Percentiles rank a stretch among this genome's conserved stretches.
Evolutionary conservation across 257 asterid genomes (phyloP).

Genomic region (Fraxinus cuspidata): DNA sequence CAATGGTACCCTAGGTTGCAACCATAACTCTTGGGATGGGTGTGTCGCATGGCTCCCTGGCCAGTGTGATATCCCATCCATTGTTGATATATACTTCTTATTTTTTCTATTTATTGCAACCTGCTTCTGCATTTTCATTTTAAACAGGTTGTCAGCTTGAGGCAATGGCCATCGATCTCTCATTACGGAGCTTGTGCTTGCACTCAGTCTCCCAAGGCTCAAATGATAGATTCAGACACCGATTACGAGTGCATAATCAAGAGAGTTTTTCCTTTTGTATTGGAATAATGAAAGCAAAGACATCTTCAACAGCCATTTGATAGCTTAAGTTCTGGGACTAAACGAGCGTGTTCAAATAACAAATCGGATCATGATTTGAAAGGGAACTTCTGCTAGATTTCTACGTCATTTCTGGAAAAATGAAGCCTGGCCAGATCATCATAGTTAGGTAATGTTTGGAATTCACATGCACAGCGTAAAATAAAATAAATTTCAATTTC

Average conservation of each 20-base stretch:
- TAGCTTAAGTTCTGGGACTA: constrained; percentile 47
- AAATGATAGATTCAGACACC: constrained; percentile 85
- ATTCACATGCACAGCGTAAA: too few relatives aligned
- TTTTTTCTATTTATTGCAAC: background rate
- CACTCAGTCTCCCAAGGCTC: constrained; percentile 85
- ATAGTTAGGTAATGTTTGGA: constrained; percentile 48
- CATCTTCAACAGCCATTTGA: constrained; percentile 56
- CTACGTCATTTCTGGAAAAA: constrained; percentile 46
- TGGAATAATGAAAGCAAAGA: background rate
- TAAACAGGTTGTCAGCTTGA: constrained; percentile 80
- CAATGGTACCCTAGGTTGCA: constrained; percentile 67
- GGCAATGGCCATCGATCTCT: constrained; percentile 89
- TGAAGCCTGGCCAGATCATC: constrained; percentile 46
- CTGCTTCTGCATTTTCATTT: constrained; percentile 4
- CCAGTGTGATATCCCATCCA: constrained; percentile 85
- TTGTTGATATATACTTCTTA: constrained; percentile 48
- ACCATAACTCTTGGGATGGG: constrained; percentile 65
- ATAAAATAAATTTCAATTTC: too few relatives aligned
- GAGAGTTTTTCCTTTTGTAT: constrained; percentile 29
- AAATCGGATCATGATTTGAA: too few relatives aligned
- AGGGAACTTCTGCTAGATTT: constrained; percentile 51
- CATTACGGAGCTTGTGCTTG: constrained; percentile 83
- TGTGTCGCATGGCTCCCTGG: too few relatives aligned
- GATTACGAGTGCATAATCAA: constrained; percentile 83
- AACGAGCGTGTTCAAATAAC: too few relatives aligned